Evolutionary conservation across 2,329 filamentous ascomycete genomes (phyloP).

Genomic region (Dactylella cylindrospora): DNA sequence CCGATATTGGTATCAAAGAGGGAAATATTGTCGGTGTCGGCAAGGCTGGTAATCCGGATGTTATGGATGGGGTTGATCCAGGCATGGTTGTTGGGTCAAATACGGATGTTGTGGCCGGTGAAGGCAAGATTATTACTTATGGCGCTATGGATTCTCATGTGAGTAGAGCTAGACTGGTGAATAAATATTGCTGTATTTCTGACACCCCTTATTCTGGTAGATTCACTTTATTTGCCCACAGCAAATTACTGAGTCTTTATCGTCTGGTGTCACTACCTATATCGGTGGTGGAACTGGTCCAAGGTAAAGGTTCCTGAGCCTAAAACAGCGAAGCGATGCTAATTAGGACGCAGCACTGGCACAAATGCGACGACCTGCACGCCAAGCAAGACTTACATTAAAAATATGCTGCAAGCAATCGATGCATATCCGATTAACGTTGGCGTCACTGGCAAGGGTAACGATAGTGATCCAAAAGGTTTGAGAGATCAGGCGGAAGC

Average conservation of each 20-base stretch:
- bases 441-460: conserved; percentile 91
- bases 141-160: conserved; percentile 74
- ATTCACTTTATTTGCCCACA: conserved; percentile 89
- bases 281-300: conserved; percentile 89
- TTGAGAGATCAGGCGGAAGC: conserved; percentile 78
- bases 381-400: conserved; percentile 77
- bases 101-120: conserved; percentile 88
- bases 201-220: conserved; percentile 67
- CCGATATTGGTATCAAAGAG: conserved; percentile 89
- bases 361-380: conserved; percentile 93
- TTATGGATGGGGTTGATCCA: conserved; percentile 82
- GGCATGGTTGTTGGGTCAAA: conserved; percentile 81
- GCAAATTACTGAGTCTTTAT: conserved; percentile 78
- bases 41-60: conserved; percentile 94
- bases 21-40: conserved; percentile 85
- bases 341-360: conserved; percentile 59
- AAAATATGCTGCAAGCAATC: conserved; percentile 84
- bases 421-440: conserved; percentile 81
- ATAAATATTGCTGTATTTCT: no score
- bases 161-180: no score
- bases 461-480: conserved; percentile 70
- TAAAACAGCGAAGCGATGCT: no score
- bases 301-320: conserved; percentile 58
- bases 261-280: conserved; percentile 85
- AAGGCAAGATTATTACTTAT: conserved; percentile 86